Base-by-base conservation (phyloP, 139 green algal species). In the Chlorella sp. region DNA sequence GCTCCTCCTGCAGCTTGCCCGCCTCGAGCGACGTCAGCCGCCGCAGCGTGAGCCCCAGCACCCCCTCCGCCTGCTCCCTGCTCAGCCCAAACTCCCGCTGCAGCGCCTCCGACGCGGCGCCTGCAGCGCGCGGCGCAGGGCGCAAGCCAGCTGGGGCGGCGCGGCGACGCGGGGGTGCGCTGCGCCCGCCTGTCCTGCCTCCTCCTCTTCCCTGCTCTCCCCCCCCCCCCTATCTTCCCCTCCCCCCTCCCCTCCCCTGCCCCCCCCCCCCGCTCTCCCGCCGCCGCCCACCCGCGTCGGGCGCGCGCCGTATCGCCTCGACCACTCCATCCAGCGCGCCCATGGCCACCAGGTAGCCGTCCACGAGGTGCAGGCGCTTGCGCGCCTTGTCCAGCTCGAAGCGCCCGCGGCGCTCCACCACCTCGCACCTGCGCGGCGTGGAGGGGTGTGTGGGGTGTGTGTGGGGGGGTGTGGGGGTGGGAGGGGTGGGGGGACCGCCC, bases 21-120 rank as follows among this genome's bases (percentile, higher is more conserved):
- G 77, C 78, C 74, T 98, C 94, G 59, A 98, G 82, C 2, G 77
- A 85, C 15, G 94, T 98, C 60, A 98, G 86, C 33, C 94, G 79
- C 36, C 94, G 77, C 77, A 98, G 86, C 8, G 94, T 87, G 74
- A 98, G 87, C 36, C 65, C 80, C 55, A 98, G 84, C 45, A 98
- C 89, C 0, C 76, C 92, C 45, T 96, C 90, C 0, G 91, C 87
- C 87, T 98, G 94, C 71, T 85, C 82, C 41, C 53, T 41, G 36
- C 55, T 90, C 29, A 97, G 81, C 3, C 71, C 74, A 42, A 92
- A 90, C 23, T 45, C 35, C 25, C 43, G 33, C 66, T 86, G 60
- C 73, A 97, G 85, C n/a, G 78, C 74, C 0, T 63, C 63, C 21
- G 61, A 45, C 0, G 94, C 94, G 40, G 75, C 85, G 6, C 84